A percentile compares a stretch with the other conserved stretches of the same genome.
Evolutionary conservation across 2,329 filamentous ascomycete species (phyloP).

Genomic region (Cladosporium oxysporum): DNA sequence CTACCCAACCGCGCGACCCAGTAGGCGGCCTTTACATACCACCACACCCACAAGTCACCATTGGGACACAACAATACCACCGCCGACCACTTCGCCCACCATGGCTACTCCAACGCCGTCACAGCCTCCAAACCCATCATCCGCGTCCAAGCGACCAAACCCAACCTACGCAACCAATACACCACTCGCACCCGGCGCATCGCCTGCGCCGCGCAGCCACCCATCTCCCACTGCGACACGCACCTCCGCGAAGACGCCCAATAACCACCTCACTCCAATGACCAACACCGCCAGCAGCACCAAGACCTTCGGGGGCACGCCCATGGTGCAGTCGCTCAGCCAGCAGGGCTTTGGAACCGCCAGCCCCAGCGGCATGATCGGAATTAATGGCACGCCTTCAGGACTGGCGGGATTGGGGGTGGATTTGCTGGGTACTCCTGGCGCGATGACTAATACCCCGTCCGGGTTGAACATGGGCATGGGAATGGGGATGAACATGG

Average conservation of each 20-base stretch:
- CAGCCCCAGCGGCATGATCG: slow-evolving; percentile 30
- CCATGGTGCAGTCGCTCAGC: slow-evolving; percentile 38
- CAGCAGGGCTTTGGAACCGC: slow-evolving; percentile 30
- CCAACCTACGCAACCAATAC: slow-evolving; percentile 30
- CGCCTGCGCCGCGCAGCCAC: slow-evolving; percentile 40
- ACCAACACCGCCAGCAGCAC: slow-evolving; percentile 28
- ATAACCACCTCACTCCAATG: slow-evolving; percentile 34
- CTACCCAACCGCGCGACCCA: not conserved
- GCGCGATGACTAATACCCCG: slow-evolving; percentile 41
- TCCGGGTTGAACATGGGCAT: slow-evolving; percentile 7
- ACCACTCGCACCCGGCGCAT: slow-evolving; percentile 43
- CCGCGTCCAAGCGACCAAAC: slow-evolving; percentile 34
- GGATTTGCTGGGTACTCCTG: slow-evolving; percentile 41
- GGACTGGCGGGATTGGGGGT: slow-evolving; percentile 31
- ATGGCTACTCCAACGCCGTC: slow-evolving; percentile 34
- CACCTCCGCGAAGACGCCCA: slow-evolving; percentile 42
- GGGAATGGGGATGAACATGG: slow-evolving; percentile 39
- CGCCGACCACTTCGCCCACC: not conserved
- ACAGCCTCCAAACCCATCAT: slow-evolving; percentile 26
- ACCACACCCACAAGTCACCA: not conserved
- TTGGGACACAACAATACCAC: not conserved
- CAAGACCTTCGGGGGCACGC: slow-evolving; percentile 35
- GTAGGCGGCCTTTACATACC: not conserved
- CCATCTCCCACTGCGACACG: slow-evolving; percentile 33
- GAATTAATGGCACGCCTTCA: slow-evolving; percentile 34